These are phyloP conservation scores for Coelastrella sp. DNA, from an alignment of 139 green algal species.

Conservation along the genomic window DNA sequence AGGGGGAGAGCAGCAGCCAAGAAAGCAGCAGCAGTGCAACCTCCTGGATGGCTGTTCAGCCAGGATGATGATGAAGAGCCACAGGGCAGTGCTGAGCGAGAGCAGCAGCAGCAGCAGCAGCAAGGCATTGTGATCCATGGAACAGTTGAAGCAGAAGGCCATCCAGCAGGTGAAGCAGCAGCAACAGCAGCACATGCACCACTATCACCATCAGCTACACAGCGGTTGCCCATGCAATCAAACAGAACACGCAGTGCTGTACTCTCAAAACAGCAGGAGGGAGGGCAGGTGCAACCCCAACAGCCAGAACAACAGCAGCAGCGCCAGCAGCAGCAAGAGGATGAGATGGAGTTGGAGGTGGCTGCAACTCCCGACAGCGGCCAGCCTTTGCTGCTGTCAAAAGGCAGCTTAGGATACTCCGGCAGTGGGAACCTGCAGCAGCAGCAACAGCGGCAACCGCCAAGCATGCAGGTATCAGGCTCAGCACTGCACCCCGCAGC, in stretches of 20 bases:
- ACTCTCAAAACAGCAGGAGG: slow-evolving; percentile 22
- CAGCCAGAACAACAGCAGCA: not conserved
- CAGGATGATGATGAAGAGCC: not conserved
- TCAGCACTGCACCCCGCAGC: too few relatives aligned
- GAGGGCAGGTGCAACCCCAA: too few relatives aligned
- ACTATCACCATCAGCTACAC: not conserved
- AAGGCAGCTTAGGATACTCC: not conserved
- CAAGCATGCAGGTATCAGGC: not conserved
- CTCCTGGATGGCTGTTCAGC: not conserved
- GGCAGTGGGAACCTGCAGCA: not conserved
- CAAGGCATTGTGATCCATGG: too few relatives aligned
- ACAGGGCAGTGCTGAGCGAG: not conserved
- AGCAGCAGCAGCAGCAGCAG: not conserved
- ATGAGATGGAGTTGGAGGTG: not conserved
- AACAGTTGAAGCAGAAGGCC: too few relatives aligned
- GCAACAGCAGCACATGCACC: slow-evolving; percentile 24
- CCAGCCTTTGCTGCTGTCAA: not conserved
- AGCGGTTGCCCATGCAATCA: not conserved
- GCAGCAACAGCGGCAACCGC: not conserved
- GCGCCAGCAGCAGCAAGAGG: slow-evolving; percentile 32
- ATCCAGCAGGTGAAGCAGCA: too few relatives aligned
- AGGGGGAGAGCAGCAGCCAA: not conserved
- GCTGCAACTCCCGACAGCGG: not conserved
- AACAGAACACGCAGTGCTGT: slow-evolving; percentile 58
- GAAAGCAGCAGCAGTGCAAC: not conserved